These are phyloP conservation scores for Ceratobasidium sp. DNA, from an alignment of 1,284 basidiomycete species.

Conservation along the genomic window DNA sequence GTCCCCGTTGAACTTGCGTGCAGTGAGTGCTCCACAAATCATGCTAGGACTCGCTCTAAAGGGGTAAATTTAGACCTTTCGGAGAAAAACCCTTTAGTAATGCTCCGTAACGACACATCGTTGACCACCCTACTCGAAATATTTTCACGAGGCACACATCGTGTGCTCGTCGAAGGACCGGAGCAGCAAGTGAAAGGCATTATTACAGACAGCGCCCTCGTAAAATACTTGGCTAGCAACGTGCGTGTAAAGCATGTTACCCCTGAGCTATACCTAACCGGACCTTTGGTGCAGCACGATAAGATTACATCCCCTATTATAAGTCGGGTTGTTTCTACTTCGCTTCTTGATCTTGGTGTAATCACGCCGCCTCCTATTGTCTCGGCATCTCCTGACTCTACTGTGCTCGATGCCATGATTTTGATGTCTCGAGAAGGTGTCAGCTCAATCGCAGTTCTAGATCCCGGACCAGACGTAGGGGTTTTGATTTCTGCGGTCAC, in stretches of 20 bases:
- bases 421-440: slow-evolving; percentile 44
- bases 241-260: slow-evolving; percentile 7
- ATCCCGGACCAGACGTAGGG: slow-evolving; percentile 39
- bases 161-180: slow-evolving; percentile 51
- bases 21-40: slow-evolving; percentile 58
- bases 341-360: slow-evolving; percentile 36
- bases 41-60: slow-evolving; percentile 9
- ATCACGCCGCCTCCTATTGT: slow-evolving; percentile 42
- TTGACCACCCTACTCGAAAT: slow-evolving; percentile 65
- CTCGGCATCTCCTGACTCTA: slow-evolving; percentile 42
- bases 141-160: slow-evolving; percentile 70
- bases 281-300: slow-evolving; percentile 21
- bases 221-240: slow-evolving; percentile 40
- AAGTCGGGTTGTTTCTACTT: slow-evolving; percentile 30
- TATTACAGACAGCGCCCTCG: slow-evolving; percentile 43
- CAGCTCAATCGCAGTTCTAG: slow-evolving; percentile 44
- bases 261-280: slow-evolving; percentile 2
- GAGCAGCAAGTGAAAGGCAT: slow-evolving; percentile 42
- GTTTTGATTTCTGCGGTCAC: slow-evolving; percentile 43
- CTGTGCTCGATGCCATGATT: slow-evolving; percentile 45
- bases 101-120: slow-evolving; percentile 65
- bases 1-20: slow-evolving; percentile 75
- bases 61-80: slow-evolving; percentile 65
- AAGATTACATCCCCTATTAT: slow-evolving; percentile 33
- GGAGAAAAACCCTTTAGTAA: slow-evolving; percentile 75